Conservation (phyloP, 441 rosid genomes). For the Adansonia rubrostipa region DNA sequence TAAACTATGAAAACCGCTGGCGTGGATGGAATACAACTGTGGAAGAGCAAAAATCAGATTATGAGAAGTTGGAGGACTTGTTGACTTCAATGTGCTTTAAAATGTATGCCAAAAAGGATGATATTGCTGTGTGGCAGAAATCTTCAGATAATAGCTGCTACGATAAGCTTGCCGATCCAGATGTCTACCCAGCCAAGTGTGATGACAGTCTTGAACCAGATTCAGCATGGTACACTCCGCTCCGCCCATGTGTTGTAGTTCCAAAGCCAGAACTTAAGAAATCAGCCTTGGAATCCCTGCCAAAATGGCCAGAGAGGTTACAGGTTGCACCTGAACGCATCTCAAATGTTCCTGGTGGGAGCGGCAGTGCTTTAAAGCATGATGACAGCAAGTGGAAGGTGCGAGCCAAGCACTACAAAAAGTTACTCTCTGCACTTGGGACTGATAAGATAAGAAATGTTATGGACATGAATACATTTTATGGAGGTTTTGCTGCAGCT, state of each 20-base stretch:
- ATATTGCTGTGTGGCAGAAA: conserved; percentile 95
- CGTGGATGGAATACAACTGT: conserved; percentile 96
- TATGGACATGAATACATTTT: conserved; percentile 94
- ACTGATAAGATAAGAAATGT: conserved; percentile 83
- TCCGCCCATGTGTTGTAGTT: conserved; percentile 83
- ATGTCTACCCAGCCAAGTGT: conserved; percentile 82
- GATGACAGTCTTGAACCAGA: conserved; percentile 98
- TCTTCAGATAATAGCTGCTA: conserved; percentile 71
- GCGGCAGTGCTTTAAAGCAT: conserved; percentile 63
- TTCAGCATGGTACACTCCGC: conserved; percentile 94
- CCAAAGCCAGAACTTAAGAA: conserved; percentile 71
- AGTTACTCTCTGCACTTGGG: conserved; percentile 77
- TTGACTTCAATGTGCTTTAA: conserved; percentile 92
- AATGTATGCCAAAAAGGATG: conserved; percentile 82
- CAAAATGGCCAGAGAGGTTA: conserved; percentile 87
- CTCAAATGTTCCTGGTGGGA: conserved; percentile 69
- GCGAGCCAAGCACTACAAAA: conserved; percentile 84
- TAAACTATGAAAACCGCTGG: conserved; percentile 89
- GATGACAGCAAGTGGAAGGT: conserved; percentile 84
- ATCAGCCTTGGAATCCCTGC: conserved; percentile 60
- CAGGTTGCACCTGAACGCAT: conserved; percentile 75
- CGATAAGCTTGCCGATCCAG: conserved; percentile 61
- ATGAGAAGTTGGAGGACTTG: conserved; percentile 76
- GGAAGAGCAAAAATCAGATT: conserved; percentile 84
- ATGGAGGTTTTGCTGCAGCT: conserved; percentile 93